Evolutionary conservation across 306 rosid genomes (phyloP).

Genomic region (Castanea crenata): DNA sequence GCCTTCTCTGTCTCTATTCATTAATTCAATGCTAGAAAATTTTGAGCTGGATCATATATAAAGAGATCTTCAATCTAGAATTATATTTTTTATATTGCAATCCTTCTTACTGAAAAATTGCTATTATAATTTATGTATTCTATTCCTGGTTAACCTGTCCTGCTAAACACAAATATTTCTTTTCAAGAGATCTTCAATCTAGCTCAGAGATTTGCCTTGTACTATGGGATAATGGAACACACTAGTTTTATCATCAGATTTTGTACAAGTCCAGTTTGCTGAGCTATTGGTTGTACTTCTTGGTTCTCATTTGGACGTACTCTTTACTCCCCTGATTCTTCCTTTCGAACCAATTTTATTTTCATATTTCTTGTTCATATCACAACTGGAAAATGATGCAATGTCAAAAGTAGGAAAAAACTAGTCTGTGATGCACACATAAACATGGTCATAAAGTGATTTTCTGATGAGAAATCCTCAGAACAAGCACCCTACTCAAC

Average conservation of each 20-base stretch:
- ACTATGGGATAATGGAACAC: background rate
- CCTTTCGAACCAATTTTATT: no score
- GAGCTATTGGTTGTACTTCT: background rate
- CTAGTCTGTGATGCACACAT: background rate
- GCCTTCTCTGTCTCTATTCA: no score
- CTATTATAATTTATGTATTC: no score
- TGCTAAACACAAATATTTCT: no score
- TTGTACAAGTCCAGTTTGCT: background rate
- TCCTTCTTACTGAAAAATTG: no score
- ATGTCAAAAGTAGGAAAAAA: background rate
- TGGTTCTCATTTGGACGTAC: no score
- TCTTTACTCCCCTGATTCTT: background rate
- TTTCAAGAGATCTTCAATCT: background rate
- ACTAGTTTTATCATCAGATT: background rate
- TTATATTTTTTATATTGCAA: no score
- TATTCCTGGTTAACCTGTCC: no score
- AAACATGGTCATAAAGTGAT: background rate
- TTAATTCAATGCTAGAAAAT: no score
- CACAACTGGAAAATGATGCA: background rate
- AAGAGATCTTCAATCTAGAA: no score
- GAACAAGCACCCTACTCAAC: background rate
- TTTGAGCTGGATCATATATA: no score
- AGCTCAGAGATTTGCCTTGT: background rate
- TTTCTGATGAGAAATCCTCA: background rate
- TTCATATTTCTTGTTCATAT: no score